Evolutionary conservation across 768 basidiomycete species (phyloP), one percentile per base, ranked within the genome.

Genomic region (Mycena metata): DNA sequence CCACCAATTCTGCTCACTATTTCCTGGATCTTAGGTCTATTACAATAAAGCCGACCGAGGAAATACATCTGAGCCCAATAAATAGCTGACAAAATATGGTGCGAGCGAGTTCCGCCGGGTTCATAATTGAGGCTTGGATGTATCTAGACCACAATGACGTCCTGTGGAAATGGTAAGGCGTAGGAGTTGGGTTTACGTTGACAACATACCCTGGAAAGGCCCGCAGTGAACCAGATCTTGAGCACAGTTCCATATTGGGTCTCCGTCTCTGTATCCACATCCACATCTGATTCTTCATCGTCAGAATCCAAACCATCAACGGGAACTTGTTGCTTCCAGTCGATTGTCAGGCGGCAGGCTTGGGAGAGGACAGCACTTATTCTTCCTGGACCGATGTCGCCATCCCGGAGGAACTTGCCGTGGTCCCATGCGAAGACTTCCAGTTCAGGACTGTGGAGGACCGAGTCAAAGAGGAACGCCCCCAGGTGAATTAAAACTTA

Each of bases 361-460:
- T 67, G 66, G 7, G 66, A 67, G 12, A 62, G 33, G n/a, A 67
- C 30, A 17, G 39, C 8, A 16, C 21, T 26, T 15, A 65, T 50
- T 21, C 50, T n/a, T 13, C 21, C 15, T 0, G 51, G 64, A 16
- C 64, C 64, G 24, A 43, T 39, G 19, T 65, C 64, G 13, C 12
- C 15, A n/a, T 21, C 19, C 9, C 35, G 30, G 3, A 65, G 55
- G 30, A 24, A 65, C 41, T 47, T 6, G 41, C 46, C 64, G 41
- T 65, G 46, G 11, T 67, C 58, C 66, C 66, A 67, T 7, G 60
- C 5, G 46, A 67, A 67, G 9, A 67, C 49, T 21, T 67, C 66
- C 5, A 67, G 51, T 39, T 67, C 66, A 3, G 66, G 66, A 21
- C 66, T 67, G 33, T 35, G 17, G 47, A 19, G 7, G n/a, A n/a